Evolutionary conservation across 345 rosid species (phyloP), one percentile per base, ranked within the genome.

Genomic region (Lumnitzera racemosa): DNA sequence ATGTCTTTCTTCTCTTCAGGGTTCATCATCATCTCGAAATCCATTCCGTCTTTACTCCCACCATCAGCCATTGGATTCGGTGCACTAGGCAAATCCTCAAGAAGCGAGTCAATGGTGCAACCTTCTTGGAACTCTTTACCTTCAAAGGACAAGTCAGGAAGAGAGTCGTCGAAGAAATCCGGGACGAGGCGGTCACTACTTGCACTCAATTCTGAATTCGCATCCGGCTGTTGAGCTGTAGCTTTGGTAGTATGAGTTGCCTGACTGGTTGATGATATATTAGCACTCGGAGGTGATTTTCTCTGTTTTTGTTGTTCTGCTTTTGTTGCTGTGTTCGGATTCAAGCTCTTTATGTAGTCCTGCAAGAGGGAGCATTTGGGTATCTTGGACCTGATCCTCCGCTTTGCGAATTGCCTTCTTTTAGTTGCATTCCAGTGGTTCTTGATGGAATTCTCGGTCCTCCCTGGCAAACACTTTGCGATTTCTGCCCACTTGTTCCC

Each of bases 401-500:
- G 67, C 74, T 83, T 95, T 0, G 98, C 84, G 63, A 73, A 83
- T 36, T 88, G 98, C 79, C 91, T 83, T 62, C 99, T 73, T 70
- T 90, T 95, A 27, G 99, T 95, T 25, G 96, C 99, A 41, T 90
- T 95, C 99, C 99, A 90, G 60, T 95, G 99, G 78, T 95, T 95
- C 67, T 95, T 95, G 64, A 95, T 95, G n/a, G 98, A 88, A 72
- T 95, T 95, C 54, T 95, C 99, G 6, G 98, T 95, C 76, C 99
- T 80, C 43, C 99, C 99, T 0, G 95, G 98, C 49, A 95, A 77
- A 41, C 82, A 84, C 70, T 90, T 95, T 1, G 98, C 92, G 52
- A 95, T 90, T 65, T 90, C 99, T 12, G 98, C 99, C 99, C 99
- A 95, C 74, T 78, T 88, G 84, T 95, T 90, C n/a, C 98, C 98